Conservation (phyloP, 768 basidiomycete species). For the Termitomyces sp. region DNA sequence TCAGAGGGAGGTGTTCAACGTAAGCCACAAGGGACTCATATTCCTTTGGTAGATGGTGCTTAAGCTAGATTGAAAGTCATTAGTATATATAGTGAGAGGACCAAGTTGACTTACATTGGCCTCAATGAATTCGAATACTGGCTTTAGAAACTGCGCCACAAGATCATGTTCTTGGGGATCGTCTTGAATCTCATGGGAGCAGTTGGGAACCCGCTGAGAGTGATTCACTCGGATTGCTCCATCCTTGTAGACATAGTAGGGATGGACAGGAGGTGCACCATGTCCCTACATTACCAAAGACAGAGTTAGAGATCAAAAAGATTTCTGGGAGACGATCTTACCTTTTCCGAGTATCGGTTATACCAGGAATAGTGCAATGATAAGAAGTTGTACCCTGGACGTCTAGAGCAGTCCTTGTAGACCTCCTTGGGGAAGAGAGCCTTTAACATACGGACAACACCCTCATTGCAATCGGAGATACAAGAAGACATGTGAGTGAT, state of each 20-base stretch:
- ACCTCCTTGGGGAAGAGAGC: background rate
- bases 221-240: background rate
- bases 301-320: background rate
- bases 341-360: background rate
- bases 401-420: background rate
- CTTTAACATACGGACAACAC: background rate
- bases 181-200: no score
- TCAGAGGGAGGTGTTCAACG: slow-evolving; percentile 15
- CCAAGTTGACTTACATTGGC: background rate
- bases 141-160: background rate
- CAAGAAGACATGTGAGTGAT: background rate
- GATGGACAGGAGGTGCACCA: background rate
- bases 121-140: background rate
- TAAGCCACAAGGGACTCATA: slow-evolving; percentile 16
- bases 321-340: background rate
- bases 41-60: slow-evolving; percentile 18
- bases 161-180: background rate
- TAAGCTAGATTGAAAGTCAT: slow-evolving; percentile 11
- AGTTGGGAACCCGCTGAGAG: background rate
- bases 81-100: background rate
- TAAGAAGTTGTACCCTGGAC: background rate
- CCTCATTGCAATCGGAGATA: background rate
- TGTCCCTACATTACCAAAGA: background rate
- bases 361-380: background rate
- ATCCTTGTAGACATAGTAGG: background rate